Base-by-base conservation (phyloP, 2,329 filamentous ascomycete species). In the Ceratocystis colombiana region DNA sequence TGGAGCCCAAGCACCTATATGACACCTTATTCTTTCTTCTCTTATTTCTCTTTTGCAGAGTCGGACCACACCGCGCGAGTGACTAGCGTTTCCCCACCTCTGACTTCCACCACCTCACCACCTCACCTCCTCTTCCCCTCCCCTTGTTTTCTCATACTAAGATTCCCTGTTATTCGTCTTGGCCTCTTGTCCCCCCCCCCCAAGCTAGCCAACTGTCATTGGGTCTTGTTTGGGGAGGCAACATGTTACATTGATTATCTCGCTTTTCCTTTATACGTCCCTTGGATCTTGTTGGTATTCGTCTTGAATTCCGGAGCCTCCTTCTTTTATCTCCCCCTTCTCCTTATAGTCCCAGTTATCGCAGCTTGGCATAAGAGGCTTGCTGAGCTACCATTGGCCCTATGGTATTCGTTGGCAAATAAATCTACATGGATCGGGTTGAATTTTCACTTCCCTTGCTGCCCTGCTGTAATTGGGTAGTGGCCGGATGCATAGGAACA, bases 401-500 rank as follows among this genome's bases (percentile, higher is more conserved):
- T 6, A n/a, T 30, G 53, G 25, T 30, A 30, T 59, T 8, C 6
- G 28, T 17, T 30, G 15, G 53, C 53, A 41, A 41, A 41, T 41
- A 41, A 41, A 12, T 4, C 8, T 12, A 41, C 37, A 41, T 41
- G 37, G 37, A 41, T 41, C 37, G 37, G 37, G 0, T 41, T 12
- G 10, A 41, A 12, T 33, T 28, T 57, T 12, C 8, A 22, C 30
- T 17, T 57, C 1, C 30, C 17, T 57, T 22, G 53, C 12, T 33
- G 17, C 22, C 53, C 37, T 25, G 25, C 28, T 59, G 28, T 33
- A 30, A 33, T 15, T 59, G 53, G 28, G 28, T 30, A 17, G 22
- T 33, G 53, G 10, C n/a, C 53, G 53, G 53, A 59, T 59, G 53
- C 53, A 59, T 17, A 37, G 53, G 53, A 59, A 59, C 28, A 20